phyloP scores from a whole-genome alignment of 768 basidiomycete genomes.

The Suillus weaverae region DNA sequence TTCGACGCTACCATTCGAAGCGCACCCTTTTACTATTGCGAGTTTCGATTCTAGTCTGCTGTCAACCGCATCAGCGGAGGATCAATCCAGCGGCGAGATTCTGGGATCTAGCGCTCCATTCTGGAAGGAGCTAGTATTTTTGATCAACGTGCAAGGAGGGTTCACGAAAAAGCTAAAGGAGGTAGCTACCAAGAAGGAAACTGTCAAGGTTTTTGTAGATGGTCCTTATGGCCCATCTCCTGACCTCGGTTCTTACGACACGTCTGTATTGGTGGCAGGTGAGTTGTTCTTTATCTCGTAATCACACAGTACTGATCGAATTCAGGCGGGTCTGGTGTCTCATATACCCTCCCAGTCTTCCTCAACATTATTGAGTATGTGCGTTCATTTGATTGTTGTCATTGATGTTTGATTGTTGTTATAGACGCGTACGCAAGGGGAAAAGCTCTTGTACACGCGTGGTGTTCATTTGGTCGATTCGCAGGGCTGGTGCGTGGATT shows the following conservation, averaged over 20 bases:
- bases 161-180: constrained; percentile 54
- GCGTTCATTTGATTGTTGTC: too few relatives aligned
- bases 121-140: constrained; percentile 51
- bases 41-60: constrained; percentile 35
- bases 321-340: constrained; percentile 50
- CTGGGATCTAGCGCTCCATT: constrained; percentile 4
- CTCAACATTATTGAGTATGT: constrained; percentile 44
- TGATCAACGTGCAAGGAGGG: constrained; percentile 58
- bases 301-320: background rate
- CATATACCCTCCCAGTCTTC: constrained; percentile 47
- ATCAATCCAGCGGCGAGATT: background rate
- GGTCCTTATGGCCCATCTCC: constrained; percentile 57
- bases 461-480: constrained; percentile 53
- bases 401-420: background rate
- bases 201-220: constrained; percentile 52
- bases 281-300: background rate
- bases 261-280: constrained; percentile 53
- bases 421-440: constrained; percentile 24
- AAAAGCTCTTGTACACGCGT: constrained; percentile 34
- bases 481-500: constrained; percentile 41
- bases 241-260: constrained; percentile 41
- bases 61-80: background rate
- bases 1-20: constrained; percentile 46
- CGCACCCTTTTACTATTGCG: constrained; percentile 65
- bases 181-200: constrained; percentile 28